Evolutionary conservation across 176 grass and related monocot species (phyloP).

Genomic region (Carex scoparia): DNA sequence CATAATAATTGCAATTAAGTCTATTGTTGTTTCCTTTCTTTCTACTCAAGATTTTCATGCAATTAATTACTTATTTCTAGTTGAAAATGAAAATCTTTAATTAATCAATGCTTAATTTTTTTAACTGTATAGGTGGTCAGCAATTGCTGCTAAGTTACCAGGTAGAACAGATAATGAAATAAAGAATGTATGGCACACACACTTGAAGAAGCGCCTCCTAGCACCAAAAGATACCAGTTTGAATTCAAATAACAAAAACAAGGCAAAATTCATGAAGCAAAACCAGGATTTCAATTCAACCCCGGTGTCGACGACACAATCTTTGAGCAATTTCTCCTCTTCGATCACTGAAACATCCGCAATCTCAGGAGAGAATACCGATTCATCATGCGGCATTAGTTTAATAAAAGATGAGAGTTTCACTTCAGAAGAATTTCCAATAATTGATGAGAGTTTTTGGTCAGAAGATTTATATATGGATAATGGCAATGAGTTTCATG

Average conservation of each 20-base stretch:
- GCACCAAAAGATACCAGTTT: not conserved
- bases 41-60: not conserved
- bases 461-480: constrained; percentile 69
- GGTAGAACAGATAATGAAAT: constrained; percentile 91
- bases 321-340: constrained; percentile 32
- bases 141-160: constrained; percentile 68
- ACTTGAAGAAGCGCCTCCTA: constrained; percentile 71
- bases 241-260: constrained; percentile 10
- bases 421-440: constrained; percentile 63
- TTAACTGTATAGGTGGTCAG: constrained; percentile 51
- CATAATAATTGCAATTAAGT: not conserved
- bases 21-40: not conserved
- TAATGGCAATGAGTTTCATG: not conserved
- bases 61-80: not conserved
- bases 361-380: constrained; percentile 32
- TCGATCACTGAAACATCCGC: constrained; percentile 48
- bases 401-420: constrained; percentile 64
- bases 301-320: constrained; percentile 38
- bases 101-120: constrained; percentile 22
- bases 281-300: constrained; percentile 3
- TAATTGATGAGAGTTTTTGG: constrained; percentile 85
- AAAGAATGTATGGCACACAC: constrained; percentile 95
- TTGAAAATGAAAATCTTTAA: not conserved
- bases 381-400: constrained; percentile 26
- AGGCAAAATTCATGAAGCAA: constrained; percentile 22